Percentiles rank a stretch among this genome's conserved stretches.
Evolutionary conservation across 371 early-diverging fungal species (phyloP).

Genomic region (Mortierella sp.): DNA sequence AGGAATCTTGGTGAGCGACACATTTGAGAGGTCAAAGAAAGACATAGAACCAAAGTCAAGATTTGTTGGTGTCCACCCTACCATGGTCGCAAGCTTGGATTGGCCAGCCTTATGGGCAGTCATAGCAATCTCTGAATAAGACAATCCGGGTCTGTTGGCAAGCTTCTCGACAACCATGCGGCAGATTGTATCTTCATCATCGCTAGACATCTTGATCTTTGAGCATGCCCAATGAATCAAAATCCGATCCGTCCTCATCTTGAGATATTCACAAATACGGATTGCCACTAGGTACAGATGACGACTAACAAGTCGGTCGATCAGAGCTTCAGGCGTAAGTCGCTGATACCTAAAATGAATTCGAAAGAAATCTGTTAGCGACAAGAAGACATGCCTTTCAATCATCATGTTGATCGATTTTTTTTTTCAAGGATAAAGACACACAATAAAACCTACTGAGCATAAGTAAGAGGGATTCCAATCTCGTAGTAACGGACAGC

Average conservation of each 20-base stretch:
- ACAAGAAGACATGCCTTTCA: background rate
- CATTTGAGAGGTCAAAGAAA: background rate
- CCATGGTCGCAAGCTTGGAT: constrained; percentile 87
- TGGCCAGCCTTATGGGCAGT: constrained; percentile 90
- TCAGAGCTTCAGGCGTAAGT: constrained; percentile 79
- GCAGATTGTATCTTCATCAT: constrained; percentile 88
- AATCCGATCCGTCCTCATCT: constrained; percentile 82
- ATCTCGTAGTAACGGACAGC: constrained; percentile 84
- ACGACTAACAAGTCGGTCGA: constrained; percentile 84
- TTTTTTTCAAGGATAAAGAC: background rate
- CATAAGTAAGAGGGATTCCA: constrained; percentile 90
- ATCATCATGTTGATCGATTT: background rate
- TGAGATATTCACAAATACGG: constrained; percentile 84
- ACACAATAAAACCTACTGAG: constrained; percentile 71
- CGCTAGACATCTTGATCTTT: constrained; percentile 87
- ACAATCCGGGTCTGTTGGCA: constrained; percentile 74
- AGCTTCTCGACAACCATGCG: constrained; percentile 84
- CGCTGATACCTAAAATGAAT: constrained; percentile 71
- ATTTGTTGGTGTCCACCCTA: constrained; percentile 44
- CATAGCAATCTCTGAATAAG: constrained; percentile 93
- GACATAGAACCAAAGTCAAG: background rate
- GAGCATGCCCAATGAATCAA: constrained; percentile 96
- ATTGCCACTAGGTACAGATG: constrained; percentile 89
- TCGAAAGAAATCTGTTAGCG: background rate
- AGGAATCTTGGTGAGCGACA: background rate